These are phyloP conservation scores for Backusella psychrophila DNA, from an alignment of 192 early-diverging fungal species.

Conservation along the genomic window DNA sequence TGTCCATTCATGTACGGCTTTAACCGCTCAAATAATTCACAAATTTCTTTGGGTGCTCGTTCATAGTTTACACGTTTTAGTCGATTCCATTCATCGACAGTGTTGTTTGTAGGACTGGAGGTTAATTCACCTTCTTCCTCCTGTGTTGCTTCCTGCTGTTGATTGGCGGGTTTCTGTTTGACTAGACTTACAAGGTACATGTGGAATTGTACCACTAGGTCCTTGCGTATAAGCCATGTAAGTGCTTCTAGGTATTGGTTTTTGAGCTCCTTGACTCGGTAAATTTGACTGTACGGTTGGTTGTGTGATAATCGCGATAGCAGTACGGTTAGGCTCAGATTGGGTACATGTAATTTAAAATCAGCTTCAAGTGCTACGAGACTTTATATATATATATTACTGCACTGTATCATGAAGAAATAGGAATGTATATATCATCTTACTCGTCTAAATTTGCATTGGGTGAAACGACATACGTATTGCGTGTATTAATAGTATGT, in stretches of 20 bases:
- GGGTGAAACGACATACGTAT: conserved; percentile 79
- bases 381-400: neutral
- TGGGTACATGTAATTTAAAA: conserved; percentile 56
- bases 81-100: conserved; percentile 21
- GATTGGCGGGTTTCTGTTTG: conserved; percentile 31
- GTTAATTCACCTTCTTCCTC: conserved; percentile 1
- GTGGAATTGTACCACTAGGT: conserved; percentile 77
- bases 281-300: conserved; percentile 49
- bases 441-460: conserved; percentile 58
- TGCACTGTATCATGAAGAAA: neutral
- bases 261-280: conserved; percentile 60
- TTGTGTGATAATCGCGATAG: conserved; percentile 57
- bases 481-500: conserved; percentile 69
- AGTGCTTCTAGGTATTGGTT: conserved; percentile 80
- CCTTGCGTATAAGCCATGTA: conserved; percentile 75
- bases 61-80: conserved; percentile 50
- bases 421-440: conserved; percentile 5
- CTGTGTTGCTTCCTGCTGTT: neutral
- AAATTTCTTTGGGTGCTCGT: conserved; percentile 53
- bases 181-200: conserved; percentile 69
- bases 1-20: conserved; percentile 76
- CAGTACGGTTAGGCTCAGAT: conserved; percentile 53
- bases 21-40: conserved; percentile 58
- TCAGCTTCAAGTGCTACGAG: conserved; percentile 42
- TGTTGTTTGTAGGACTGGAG: conserved; percentile 29